Base-by-base conservation (phyloP, 108 stramenopile genomes). In the Pseudonitzschia multistriata region DNA sequence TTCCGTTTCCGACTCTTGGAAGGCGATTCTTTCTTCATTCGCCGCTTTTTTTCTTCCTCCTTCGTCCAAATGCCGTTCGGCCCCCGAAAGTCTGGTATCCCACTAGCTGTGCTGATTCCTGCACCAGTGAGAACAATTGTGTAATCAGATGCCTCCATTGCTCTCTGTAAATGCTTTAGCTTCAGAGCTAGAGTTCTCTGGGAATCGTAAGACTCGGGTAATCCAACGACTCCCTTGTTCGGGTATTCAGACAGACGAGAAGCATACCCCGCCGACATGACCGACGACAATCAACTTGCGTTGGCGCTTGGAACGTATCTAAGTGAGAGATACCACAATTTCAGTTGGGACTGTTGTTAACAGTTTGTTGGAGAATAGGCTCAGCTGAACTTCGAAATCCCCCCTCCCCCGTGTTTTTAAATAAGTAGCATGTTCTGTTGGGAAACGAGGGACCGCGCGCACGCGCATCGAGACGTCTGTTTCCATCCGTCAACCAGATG, bases 1-100 rank as follows among this genome's bases (percentile, higher is more conserved):
- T 40, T 40, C 4, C 67, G 67, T 59, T 76, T 70, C 2, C 75
- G 62, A 25, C 70, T 76, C 14, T 54, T 10, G 5, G 57, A 30
- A 35, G 25, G 11, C 19, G 33, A 59, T 59, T 59, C 35, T 22
- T 37, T 59, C 31, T 77, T 68, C 31, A 52, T 34, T 39, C 31
- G 54, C 72, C 77, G 71, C 64, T 70, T 59, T 47, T 77, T 35
- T 53, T 76, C 31, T 76, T 91, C 75, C 70, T 93, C 95, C 60
- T 83, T 53, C 5, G 91, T 93, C 89, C 91, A 99, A 68, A 99
- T 85, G 5, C 98, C 98, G 52, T 86, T 84, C 14, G 96, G 96
- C 8, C 96, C 93, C 1, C 98, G 88, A 81, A 99, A 99, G 79
- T 99, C 98, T 0, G 98, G 96, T 70, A 99, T 97, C 11, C 97